These are phyloP conservation scores for Lentinula sp. DNA, from an alignment of 768 basidiomycete genomes.

Conservation along the genomic window DNA sequence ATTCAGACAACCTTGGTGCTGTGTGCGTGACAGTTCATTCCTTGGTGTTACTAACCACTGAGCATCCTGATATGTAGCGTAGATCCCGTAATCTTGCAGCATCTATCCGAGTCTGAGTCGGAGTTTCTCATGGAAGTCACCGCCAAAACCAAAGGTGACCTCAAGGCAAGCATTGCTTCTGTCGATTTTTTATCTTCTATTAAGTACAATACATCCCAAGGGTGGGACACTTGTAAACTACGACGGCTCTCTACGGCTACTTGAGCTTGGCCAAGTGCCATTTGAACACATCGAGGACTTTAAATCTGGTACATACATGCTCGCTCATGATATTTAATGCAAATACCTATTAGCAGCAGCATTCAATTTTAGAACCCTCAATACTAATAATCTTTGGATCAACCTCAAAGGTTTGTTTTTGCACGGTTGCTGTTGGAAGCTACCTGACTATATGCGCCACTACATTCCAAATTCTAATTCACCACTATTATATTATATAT, in stretches of 20 bases:
- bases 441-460: background rate
- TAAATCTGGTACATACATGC: slow-evolving; percentile 57
- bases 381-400: slow-evolving; percentile 81
- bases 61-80: slow-evolving; percentile 36
- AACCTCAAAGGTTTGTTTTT: slow-evolving; percentile 49
- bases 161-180: slow-evolving; percentile 32
- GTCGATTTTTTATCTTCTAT: background rate
- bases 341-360: slow-evolving; percentile 27
- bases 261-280: slow-evolving; percentile 93
- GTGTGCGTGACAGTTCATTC: slow-evolving; percentile 43
- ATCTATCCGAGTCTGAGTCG: slow-evolving; percentile 74
- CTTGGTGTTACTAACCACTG: background rate
- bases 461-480: background rate
- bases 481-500: background rate
- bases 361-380: slow-evolving; percentile 92
- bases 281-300: slow-evolving; percentile 92
- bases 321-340: background rate
- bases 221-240: slow-evolving; percentile 86
- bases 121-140: slow-evolving; percentile 96
- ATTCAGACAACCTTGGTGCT: slow-evolving; percentile 94
- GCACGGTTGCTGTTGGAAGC: background rate
- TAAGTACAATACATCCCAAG: background rate
- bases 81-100: slow-evolving; percentile 76
- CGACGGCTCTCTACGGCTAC: slow-evolving; percentile 79
- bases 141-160: slow-evolving; percentile 91